A percentile compares a stretch with the other conserved stretches of the same genome.
Conservation (phyloP, 2,329 filamentous ascomycete species). For the Aschersonia sp. region DNA sequence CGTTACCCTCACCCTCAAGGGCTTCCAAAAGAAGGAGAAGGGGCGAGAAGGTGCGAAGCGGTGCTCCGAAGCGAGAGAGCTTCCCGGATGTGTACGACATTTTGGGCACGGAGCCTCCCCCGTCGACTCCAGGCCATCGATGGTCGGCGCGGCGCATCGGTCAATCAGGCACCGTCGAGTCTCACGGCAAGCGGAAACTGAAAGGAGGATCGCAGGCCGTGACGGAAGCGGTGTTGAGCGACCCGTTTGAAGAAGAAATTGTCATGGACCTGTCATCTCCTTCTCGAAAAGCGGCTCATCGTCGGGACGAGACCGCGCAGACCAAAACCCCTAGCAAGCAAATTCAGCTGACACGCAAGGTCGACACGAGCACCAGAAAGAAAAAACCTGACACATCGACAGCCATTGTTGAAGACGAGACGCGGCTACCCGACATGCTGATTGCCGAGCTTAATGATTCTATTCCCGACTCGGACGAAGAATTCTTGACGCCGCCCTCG, state of each 20-base stretch:
- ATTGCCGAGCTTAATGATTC: conserved; percentile 13
- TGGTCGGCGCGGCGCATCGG: conserved; percentile 9
- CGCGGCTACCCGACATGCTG: conserved; percentile 4
- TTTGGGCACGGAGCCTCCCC: conserved; percentile 23
- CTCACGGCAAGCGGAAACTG: conserved; percentile 7
- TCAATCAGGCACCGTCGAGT: conserved; percentile 6
- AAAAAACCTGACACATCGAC: conserved; percentile 5
- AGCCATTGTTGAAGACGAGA: conserved; percentile 1
- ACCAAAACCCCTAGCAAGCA: conserved; percentile 4
- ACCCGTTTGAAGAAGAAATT: conserved; percentile 4
- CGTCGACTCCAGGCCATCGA: conserved; percentile 17
- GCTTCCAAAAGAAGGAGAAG: conserved; percentile 38
- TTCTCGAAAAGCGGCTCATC: conserved; percentile 8
- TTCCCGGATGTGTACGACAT: conserved; percentile 41
- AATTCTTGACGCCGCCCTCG: conserved; percentile 25
- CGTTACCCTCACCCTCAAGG: conserved; percentile 21
- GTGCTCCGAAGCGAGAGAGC: conserved; percentile 24
- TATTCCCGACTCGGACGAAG: conserved; percentile 43
- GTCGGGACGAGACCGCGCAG: conserved; percentile 1
- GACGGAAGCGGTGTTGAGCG: no score
- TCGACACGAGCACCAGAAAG: conserved; percentile 5
- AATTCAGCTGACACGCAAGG: conserved; percentile 4
- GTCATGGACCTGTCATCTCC: conserved; percentile 11
- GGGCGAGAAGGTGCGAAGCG: conserved; percentile 25
- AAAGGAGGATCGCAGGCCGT: background rate